phyloP scores from a whole-genome alignment of 129 eudicot genomes.

The Flaveria robusta region DNA sequence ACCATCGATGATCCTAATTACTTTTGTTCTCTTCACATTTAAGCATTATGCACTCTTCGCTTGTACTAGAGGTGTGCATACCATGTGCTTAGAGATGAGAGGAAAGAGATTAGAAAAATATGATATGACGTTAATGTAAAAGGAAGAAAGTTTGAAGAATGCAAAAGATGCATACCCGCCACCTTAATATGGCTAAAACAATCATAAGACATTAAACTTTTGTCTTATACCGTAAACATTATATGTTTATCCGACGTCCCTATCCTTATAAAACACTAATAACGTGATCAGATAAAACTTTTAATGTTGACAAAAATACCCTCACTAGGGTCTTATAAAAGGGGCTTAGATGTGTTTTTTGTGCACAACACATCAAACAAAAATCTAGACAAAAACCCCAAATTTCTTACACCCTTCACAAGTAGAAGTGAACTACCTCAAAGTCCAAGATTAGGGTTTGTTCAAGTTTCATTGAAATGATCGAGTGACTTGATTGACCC shows the following conservation, averaged over 20 bases:
- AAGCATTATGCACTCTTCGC: no score
- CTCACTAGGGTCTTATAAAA: constrained; percentile 6
- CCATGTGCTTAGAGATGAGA: no score
- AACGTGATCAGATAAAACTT: not conserved
- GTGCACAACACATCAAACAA: constrained; percentile 34
- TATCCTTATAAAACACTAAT: not conserved
- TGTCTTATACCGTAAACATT: not conserved
- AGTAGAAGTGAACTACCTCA: constrained; percentile 25
- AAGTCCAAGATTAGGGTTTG: constrained; percentile 42
- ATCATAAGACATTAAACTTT: not conserved
- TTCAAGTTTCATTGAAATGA: constrained; percentile 16
- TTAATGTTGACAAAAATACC: constrained; percentile 9
- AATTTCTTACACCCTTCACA: constrained; percentile 27
- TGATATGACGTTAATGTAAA: no score
- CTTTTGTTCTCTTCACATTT: no score
- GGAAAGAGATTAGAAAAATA: no score
- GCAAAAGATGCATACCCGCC: no score
- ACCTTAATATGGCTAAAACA: not conserved
- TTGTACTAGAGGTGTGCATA: no score
- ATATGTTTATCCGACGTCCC: not conserved
- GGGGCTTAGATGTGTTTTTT: constrained; percentile 22
- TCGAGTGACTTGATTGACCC: constrained; percentile 29
- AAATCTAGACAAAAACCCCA: constrained; percentile 29
- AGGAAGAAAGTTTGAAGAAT: no score
- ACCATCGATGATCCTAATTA: no score